Base-by-base conservation (phyloP, 768 basidiomycete genomes). In the Trametes cingulata region DNA sequence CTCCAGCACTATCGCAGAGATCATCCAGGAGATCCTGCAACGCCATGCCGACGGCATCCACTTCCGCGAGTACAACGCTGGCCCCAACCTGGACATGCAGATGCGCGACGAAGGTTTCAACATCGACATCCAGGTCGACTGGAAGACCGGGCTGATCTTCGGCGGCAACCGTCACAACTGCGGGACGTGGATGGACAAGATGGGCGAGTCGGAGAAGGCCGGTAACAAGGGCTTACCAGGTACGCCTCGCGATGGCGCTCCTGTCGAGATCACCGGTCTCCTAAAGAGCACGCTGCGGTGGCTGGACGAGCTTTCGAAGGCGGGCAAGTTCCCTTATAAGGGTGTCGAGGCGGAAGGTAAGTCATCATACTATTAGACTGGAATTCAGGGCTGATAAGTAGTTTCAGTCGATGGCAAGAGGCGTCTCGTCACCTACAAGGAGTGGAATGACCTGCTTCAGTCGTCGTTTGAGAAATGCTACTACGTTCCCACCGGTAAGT, bases 161-260 rank as follows among this genome's bases (percentile, higher is more conserved):
- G 97, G 97, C 25, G 97, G 97, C 8, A 98, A 86, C 72, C 75
- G 76, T 56, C 74, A 81, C 68, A 96, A 96, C 67, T 95, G 94
- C 70, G 94, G 94, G 12, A 95, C 94, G 1, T 96, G 94, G 94
- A 94, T 94, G 94, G 94, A 96, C 77, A 96, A 96, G 82, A 95
- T 95, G 93, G 97, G 97, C 43, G 94, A 96, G 70, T 94, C 91
- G 2, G 79, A 78, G 60, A 91, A 86, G 67, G 96, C 97, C 4
- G 93, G 94, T 1, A 98, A 90, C 53, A 97, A 95, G 74, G 97
- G 97, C 27, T 74, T 90, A 29, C 97, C 97, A n/a, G 97, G 93
- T 10, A 96, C 95, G 0, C 95, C 97, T 0, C 81, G 97, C 65
- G 95, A 98, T 69, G 97, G 97, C 9, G 91, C 96, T 0, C 95